Conservation (phyloP, 176 grass and related monocot genomes). For the Panicum miliaceum region DNA sequence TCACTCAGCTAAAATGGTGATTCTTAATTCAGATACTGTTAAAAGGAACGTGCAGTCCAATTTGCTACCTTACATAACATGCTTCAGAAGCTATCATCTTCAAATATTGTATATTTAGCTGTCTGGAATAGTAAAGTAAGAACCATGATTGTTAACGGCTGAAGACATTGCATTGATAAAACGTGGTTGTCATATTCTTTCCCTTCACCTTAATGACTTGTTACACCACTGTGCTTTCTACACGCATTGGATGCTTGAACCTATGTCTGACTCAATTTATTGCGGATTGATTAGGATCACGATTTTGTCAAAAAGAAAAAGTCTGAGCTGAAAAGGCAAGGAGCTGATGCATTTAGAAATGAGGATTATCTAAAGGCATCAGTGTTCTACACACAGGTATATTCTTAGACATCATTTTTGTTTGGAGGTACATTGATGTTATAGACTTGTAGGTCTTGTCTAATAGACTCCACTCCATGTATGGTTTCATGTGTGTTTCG, state of each 20-base stretch:
- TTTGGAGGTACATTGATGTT: slow-evolving; percentile 6
- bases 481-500: background rate
- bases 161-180: background rate
- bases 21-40: background rate
- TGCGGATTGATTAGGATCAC: slow-evolving; percentile 32
- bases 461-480: background rate
- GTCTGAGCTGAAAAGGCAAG: slow-evolving; percentile 43
- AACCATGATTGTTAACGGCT: background rate
- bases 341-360: slow-evolving; percentile 43
- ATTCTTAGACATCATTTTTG: background rate
- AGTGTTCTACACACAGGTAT: slow-evolving; percentile 35
- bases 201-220: background rate
- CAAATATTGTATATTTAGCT: background rate
- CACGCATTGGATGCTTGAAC: background rate
- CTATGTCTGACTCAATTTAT: slow-evolving; percentile 23
- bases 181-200: background rate
- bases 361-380: slow-evolving; percentile 45
- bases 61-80: background rate
- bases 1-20: background rate
- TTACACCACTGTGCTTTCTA: background rate
- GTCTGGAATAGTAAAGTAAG: background rate
- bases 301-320: slow-evolving; percentile 17
- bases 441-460: background rate
- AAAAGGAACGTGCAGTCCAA: background rate
- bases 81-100: background rate